Conservation (phyloP, 2,329 filamentous ascomycete species). For the Blastomyces emzantsi region DNA sequence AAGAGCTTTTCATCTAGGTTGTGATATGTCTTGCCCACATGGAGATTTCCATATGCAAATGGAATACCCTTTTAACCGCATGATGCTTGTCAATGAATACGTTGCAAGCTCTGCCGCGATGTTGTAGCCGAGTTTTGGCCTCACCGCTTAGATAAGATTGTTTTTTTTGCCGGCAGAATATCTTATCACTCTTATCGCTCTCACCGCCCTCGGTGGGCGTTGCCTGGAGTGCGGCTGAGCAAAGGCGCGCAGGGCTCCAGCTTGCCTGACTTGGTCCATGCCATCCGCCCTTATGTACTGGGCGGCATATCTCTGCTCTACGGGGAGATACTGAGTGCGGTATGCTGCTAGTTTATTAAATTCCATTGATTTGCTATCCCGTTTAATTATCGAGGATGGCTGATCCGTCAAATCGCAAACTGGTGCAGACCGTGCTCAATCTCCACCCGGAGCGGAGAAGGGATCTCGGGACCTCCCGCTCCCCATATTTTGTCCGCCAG, state of each 20-base stretch:
- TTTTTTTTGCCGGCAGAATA: conserved; percentile 6
- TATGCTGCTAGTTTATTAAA: neutral
- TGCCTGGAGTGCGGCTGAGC: neutral
- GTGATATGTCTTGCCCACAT: too few species aligned
- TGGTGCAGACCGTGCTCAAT: conserved; percentile 19
- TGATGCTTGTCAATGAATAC: too few species aligned
- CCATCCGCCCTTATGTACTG: neutral
- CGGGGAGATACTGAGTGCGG: neutral
- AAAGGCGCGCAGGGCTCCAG: neutral
- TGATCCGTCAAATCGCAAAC: conserved; percentile 6
- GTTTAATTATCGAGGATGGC: conserved; percentile 5
- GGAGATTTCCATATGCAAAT: too few species aligned
- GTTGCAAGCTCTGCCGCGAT: too few species aligned
- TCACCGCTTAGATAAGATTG: conserved; percentile 4
- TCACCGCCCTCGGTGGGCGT: neutral
- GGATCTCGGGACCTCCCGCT: neutral
- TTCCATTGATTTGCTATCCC: neutral
- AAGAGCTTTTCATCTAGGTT: too few species aligned
- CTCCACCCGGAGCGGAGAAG: conserved; percentile 13
- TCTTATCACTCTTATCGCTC: neutral
- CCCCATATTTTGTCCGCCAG: conserved; percentile 7
- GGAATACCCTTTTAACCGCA: too few species aligned
- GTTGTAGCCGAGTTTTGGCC: neutral
- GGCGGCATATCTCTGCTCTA: neutral
- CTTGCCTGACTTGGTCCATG: neutral